Conservation (phyloP, 768 basidiomycete genomes). For the Phylloporus scabripes region DNA sequence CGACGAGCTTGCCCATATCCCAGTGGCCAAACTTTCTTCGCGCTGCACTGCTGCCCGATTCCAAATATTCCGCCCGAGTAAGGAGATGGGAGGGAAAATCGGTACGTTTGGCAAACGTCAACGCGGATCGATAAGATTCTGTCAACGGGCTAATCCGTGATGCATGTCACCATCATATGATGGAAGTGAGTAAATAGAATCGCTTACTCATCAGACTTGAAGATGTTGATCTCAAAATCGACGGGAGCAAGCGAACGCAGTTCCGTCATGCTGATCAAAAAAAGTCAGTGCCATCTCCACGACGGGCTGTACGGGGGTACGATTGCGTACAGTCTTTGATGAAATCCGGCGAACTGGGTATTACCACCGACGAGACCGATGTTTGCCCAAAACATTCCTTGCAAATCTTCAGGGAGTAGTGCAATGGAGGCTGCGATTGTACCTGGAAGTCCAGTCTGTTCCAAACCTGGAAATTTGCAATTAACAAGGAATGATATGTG, state of each 20-base stretch:
- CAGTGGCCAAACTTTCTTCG: constrained; percentile 70
- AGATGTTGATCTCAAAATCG: constrained; percentile 69
- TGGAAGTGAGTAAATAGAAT: constrained; percentile 14
- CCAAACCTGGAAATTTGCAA: constrained; percentile 47
- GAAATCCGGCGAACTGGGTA: constrained; percentile 69
- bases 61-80: constrained; percentile 79
- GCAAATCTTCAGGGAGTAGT: constrained; percentile 70
- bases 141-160: constrained; percentile 49
- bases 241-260: constrained; percentile 77
- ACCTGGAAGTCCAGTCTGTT: constrained; percentile 73
- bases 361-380: constrained; percentile 88
- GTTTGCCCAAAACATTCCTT: constrained; percentile 94
- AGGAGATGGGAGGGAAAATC: constrained; percentile 51
- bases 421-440: constrained; percentile 74
- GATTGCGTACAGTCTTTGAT: constrained; percentile 62
- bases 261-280: constrained; percentile 57
- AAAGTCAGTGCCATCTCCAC: constrained; percentile 10
- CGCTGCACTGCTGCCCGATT: constrained; percentile 71
- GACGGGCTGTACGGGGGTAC: constrained; percentile 10
- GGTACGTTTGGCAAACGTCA: constrained; percentile 49
- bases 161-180: constrained; percentile 12
- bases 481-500: constrained; percentile 2
- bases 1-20: constrained; percentile 32
- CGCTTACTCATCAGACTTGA: constrained; percentile 66
- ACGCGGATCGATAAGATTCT: constrained; percentile 59